Evolutionary conservation across 83 land plant species (phyloP).

Genomic region (Larix sibirica): DNA sequence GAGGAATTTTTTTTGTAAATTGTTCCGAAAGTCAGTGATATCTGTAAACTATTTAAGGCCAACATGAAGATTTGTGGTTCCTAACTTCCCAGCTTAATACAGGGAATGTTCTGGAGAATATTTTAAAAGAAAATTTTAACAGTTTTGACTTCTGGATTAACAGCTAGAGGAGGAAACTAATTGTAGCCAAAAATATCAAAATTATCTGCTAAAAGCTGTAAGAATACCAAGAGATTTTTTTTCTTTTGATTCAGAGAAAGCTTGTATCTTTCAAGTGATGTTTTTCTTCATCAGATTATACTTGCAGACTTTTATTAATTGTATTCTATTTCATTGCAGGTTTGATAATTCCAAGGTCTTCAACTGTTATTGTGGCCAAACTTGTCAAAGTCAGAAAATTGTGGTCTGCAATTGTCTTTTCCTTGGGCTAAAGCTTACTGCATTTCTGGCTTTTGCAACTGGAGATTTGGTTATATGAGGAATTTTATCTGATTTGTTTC

Average conservation of each 20-base stretch:
- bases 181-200: neutral
- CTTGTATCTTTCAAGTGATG: neutral
- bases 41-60: neutral
- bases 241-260: conserved; percentile 1
- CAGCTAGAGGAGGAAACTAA: conserved; percentile 20
- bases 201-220: conserved; percentile 4
- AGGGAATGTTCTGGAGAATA: neutral
- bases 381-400: neutral
- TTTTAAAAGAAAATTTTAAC: neutral
- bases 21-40: neutral
- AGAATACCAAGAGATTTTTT: neutral
- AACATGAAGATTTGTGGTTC: neutral
- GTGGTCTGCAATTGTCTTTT: neutral
- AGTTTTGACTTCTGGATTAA: neutral
- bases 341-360: neutral
- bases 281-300: neutral
- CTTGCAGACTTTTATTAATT: neutral
- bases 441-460: neutral
- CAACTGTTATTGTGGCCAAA: neutral
- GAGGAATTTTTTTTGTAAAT: neutral
- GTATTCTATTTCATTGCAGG: neutral
- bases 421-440: neutral
- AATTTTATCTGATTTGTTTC: neutral
- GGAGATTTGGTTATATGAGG: neutral
- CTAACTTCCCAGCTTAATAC: neutral